These are phyloP conservation scores for Fusarium sarcochroum DNA, from an alignment of 2,329 filamentous ascomycete species.

Conservation along the genomic window DNA sequence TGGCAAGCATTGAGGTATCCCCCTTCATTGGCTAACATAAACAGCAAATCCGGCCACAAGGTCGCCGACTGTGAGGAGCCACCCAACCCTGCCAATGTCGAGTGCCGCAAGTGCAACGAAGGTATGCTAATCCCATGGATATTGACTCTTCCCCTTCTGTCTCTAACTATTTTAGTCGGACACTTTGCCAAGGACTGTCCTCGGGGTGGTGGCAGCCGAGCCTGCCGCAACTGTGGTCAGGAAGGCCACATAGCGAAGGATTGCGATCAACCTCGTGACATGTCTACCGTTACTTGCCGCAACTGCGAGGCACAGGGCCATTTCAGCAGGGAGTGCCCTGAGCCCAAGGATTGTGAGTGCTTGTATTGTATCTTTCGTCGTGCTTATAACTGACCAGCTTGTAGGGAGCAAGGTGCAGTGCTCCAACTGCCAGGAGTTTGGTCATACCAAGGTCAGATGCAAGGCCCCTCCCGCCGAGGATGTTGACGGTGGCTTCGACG, in stretches of 20 bases:
- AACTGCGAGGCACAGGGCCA: conserved; percentile 74
- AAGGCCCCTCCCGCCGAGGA: conserved; percentile 49
- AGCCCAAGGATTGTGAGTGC: conserved; percentile 62
- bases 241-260: conserved; percentile 71
- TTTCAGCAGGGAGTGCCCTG: conserved; percentile 72
- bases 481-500: conserved; percentile 29
- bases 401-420: conserved; percentile 59
- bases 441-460: conserved; percentile 58
- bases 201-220: conserved; percentile 67
- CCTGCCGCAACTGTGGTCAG: conserved; percentile 74
- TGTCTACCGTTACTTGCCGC: conserved; percentile 68
- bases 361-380: neutral
- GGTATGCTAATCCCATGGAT: conserved; percentile 59
- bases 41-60: conserved; percentile 65
- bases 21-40: conserved; percentile 23
- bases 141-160: neutral
- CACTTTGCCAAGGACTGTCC: conserved; percentile 77
- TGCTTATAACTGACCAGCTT: conserved; percentile 32
- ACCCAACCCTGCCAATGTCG: conserved; percentile 72
- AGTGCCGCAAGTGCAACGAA: conserved; percentile 76
- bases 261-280: conserved; percentile 63
- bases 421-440: conserved; percentile 56
- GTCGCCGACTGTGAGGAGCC: conserved; percentile 69
- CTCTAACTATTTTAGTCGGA: conserved; percentile 60
- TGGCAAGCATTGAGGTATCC: neutral